These are phyloP conservation scores for Arctium minus DNA, from an alignment of 129 eudicot genomes.

Conservation along the genomic window DNA sequence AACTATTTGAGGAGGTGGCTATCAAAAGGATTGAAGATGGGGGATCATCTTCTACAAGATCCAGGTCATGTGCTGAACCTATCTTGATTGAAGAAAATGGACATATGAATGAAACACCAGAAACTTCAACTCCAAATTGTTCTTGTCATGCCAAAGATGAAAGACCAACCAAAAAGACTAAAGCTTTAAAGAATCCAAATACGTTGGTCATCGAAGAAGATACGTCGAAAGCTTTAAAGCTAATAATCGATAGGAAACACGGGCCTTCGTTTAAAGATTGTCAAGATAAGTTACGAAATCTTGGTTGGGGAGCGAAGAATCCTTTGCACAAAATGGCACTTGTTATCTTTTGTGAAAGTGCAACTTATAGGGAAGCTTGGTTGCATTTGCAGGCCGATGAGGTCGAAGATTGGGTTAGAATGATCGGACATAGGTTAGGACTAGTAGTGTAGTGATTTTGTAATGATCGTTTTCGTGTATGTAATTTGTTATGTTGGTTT, in stretches of 20 bases:
- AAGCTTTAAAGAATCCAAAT: neutral
- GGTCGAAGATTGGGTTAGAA: slow-evolving; percentile 30
- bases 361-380: slow-evolving; percentile 28
- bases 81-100: neutral
- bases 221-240: slow-evolving; percentile 11
- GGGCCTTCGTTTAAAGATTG: slow-evolving; percentile 26
- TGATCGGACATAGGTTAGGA: slow-evolving; percentile 23
- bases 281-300: slow-evolving; percentile 10
- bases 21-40: neutral
- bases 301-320: slow-evolving; percentile 30
- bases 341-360: slow-evolving; percentile 28
- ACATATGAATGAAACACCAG: slow-evolving; percentile 8
- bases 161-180: slow-evolving; percentile 23
- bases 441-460: neutral
- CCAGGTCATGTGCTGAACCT: slow-evolving; percentile 1
- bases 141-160: neutral
- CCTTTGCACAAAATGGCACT: slow-evolving; percentile 35
- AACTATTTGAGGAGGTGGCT: slow-evolving; percentile 20
- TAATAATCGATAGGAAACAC: slow-evolving; percentile 1
- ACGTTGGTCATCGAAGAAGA: slow-evolving; percentile 3
- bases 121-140: slow-evolving; percentile 7
- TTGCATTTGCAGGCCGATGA: slow-evolving; percentile 20
- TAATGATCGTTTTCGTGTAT: neutral
- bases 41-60: slow-evolving; percentile 13
- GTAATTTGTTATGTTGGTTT: neutral